Conservation (phyloP, 2,329 filamentous ascomycete genomes). For the Colletotrichum cereale region DNA sequence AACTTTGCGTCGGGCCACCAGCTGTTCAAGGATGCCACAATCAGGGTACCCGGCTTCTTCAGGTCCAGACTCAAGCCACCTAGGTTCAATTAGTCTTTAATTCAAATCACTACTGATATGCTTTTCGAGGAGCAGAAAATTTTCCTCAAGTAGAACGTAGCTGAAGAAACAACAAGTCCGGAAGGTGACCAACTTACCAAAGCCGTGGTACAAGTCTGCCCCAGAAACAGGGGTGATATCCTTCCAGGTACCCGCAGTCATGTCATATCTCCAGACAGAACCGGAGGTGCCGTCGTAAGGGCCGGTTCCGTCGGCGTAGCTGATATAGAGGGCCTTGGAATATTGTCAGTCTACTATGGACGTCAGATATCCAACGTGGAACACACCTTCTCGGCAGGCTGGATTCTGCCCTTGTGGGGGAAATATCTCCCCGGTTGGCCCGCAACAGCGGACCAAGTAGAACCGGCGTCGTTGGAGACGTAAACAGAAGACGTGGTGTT, state of each 20-base stretch:
- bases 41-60: constrained; percentile 66
- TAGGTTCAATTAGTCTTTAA: not conserved
- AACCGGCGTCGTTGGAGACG: constrained; percentile 65
- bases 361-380: constrained; percentile 60
- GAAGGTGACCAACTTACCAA: constrained; percentile 51
- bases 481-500: constrained; percentile 65
- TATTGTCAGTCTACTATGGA: constrained; percentile 67
- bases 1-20: constrained; percentile 72
- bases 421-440: constrained; percentile 64
- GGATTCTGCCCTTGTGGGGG: constrained; percentile 66
- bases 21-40: constrained; percentile 68
- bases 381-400: constrained; percentile 62
- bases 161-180: too few species aligned
- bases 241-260: constrained; percentile 61
- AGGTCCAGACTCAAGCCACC: constrained; percentile 64
- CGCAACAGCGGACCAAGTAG: constrained; percentile 63
- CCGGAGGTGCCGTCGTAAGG: constrained; percentile 69
- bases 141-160: accelerated
- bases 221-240: constrained; percentile 67
- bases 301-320: constrained; percentile 66
- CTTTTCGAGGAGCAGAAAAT: not conserved
- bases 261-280: constrained; percentile 67
- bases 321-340: constrained; percentile 60
- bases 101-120: accelerated
- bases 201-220: constrained; percentile 63